These are phyloP conservation scores for Bryoglossum gracile DNA, from an alignment of 495 filamentous ascomycete species.

Conservation along the genomic window DNA sequence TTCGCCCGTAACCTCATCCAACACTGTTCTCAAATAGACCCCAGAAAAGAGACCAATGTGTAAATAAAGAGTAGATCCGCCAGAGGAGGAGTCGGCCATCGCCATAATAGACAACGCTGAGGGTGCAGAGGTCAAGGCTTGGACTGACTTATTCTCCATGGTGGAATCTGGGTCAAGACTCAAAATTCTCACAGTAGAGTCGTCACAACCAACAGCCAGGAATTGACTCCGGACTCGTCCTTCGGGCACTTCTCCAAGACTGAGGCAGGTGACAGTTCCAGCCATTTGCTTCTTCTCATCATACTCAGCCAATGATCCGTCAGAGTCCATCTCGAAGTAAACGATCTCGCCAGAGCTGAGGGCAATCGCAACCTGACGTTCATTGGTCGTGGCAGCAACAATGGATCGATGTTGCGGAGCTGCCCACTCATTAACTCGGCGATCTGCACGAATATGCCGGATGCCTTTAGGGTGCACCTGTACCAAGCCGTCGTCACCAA, in stretches of 20 bases:
- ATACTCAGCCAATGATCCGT: conserved; percentile 86
- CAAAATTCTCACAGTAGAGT: conserved; percentile 88
- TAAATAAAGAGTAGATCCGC: conserved; percentile 75
- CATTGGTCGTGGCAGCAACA: conserved; percentile 90
- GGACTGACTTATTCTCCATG: conserved; percentile 85
- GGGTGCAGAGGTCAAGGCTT: conserved; percentile 83
- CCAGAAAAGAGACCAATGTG: conserved; percentile 95
- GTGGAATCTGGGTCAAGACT: conserved; percentile 85
- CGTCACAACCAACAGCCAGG: conserved; percentile 92
- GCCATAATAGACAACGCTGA: conserved; percentile 87
- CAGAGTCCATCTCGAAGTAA: conserved; percentile 93
- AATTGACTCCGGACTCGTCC: conserved; percentile 80
- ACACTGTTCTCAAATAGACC: conserved; percentile 85
- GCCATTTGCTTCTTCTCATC: conserved; percentile 94
- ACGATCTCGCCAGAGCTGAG: conserved; percentile 93
- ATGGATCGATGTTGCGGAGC: conserved; percentile 90
- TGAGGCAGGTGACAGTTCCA: conserved; percentile 88
- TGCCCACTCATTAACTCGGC: conserved; percentile 88
- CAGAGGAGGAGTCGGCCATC: conserved; percentile 74
- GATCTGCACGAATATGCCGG: conserved; percentile 72
- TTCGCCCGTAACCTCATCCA: conserved; percentile 92
- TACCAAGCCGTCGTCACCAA: conserved; percentile 86
- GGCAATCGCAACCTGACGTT: conserved; percentile 86
- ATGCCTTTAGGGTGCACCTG: conserved; percentile 96
- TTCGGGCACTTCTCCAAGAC: conserved; percentile 87